Base-by-base conservation (phyloP, 2,329 filamentous ascomycete species). In the Xylariaceae sp. region DNA sequence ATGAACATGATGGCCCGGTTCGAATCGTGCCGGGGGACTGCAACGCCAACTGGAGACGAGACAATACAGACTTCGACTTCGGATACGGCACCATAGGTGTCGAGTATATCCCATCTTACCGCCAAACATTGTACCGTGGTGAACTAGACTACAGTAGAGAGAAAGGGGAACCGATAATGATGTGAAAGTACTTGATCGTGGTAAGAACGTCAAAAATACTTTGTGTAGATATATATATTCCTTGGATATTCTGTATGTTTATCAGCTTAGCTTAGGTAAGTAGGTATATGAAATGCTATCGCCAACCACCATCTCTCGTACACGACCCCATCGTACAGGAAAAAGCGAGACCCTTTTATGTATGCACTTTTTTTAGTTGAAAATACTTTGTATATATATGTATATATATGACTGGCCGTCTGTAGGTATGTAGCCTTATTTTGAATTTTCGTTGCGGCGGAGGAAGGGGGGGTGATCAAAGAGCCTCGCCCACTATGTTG, bases 1-100 rank as follows among this genome's bases (percentile, higher is more conserved):
- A 77, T 78, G 73, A 71, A 76, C 46, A 67, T n/a, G n/a, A n/a
- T n/a, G n/a, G n/a, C n/a, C n/a, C 66, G 5, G 70, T 68, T 30
- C 60, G 66, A 44, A 73, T 64, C 44, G 65, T 76, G 4, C 71
- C 70, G 1, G 71, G 71, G 5, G 50, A 63, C 6, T 75, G 71
- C 46, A 56, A 64, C 24, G 50, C 56, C 4, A 56, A 58, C 26
- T 74, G 70, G 71, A 73, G 72, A 60, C 56, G 68, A 31, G 54
- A 59, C 34, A 28, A 51, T 9, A 40, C 34, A 43, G 46, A 60
- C 27, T 29, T 60, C 9, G 59, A 59, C 15, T 61, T 61, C 36
- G 64, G 63, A 13, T n/a, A 63, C 57, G 9, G 66, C 23, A 66
- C 68, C 38, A 61, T 68, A 28, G 65, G 59, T 13, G 50, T 54